Percentiles rank a stretch among this genome's conserved stretches.
Conservation (phyloP, 1,284 basidiomycete species). For the Schizophyllum commune region DNA sequence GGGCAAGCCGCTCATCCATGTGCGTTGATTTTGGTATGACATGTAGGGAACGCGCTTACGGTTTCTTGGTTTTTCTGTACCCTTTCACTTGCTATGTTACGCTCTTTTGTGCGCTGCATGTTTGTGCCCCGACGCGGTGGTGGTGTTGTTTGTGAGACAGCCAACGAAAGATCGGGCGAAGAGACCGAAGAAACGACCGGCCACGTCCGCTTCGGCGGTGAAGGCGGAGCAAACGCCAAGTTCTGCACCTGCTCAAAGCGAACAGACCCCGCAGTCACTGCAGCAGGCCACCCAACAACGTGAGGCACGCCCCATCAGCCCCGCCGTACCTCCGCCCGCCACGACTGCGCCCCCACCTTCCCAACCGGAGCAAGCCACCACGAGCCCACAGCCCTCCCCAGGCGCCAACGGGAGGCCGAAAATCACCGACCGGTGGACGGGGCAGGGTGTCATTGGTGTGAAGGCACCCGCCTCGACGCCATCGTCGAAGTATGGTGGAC, state of each 20-base stretch:
- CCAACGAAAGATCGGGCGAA: slow-evolving; percentile 63
- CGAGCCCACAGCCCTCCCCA: neutral
- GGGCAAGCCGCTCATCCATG: slow-evolving; percentile 68
- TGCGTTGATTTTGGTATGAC: slow-evolving; percentile 63
- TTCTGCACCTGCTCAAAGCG: no score
- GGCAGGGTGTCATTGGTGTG: slow-evolving; percentile 16
- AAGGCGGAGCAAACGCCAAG: neutral
- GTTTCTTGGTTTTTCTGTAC: slow-evolving; percentile 29
- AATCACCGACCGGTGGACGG: slow-evolving; percentile 21
- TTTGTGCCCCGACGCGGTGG: slow-evolving; percentile 16
- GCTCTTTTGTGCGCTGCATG: slow-evolving; percentile 23
- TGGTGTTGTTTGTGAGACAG: slow-evolving; percentile 29
- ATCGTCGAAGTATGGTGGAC: slow-evolving; percentile 1
- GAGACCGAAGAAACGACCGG: slow-evolving; percentile 42
- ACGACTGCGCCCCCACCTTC: neutral
- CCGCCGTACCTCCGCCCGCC: neutral
- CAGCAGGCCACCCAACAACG: neutral
- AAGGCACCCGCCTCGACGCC: neutral
- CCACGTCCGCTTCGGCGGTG: neutral
- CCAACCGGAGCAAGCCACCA: neutral
- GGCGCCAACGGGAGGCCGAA: neutral
- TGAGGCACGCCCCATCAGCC: neutral
- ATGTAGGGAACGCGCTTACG: slow-evolving; percentile 28
- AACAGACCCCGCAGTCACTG: neutral
- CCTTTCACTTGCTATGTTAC: slow-evolving; percentile 19